These are phyloP conservation scores for Moelleriella libera DNA, from an alignment of 2,329 filamentous ascomycete species.

Conservation along the genomic window DNA sequence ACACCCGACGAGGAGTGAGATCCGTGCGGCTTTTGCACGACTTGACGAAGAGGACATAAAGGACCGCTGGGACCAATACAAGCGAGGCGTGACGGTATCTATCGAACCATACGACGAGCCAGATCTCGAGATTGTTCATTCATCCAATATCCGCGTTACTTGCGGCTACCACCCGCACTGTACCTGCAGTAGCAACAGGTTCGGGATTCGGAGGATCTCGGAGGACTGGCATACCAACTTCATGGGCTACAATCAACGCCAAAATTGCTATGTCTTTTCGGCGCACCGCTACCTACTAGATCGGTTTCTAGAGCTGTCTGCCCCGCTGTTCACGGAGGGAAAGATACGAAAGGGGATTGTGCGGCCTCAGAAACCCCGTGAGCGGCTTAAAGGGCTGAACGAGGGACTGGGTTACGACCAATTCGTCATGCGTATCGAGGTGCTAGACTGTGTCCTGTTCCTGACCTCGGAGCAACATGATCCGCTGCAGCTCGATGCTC, in stretches of 20 bases:
- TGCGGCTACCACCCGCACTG: no score
- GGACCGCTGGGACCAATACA: background rate
- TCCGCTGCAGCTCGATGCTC: background rate
- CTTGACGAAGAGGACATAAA: background rate
- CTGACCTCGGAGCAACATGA: background rate
- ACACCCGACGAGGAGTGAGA: background rate
- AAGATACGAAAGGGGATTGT: background rate
- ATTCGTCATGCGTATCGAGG: conserved; percentile 1
- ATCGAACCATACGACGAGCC: background rate
- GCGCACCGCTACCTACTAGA: conserved; percentile 5
- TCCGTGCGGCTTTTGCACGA: background rate
- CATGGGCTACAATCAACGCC: conserved; percentile 1
- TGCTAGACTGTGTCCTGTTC: conserved; percentile 1
- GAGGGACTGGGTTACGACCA: background rate
- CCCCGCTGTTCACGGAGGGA: background rate
- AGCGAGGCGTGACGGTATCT: background rate
- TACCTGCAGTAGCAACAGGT: no score
- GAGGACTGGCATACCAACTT: conserved; percentile 1
- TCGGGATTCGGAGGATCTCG: background rate
- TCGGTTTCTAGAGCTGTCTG: conserved; percentile 1
- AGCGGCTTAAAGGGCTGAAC: background rate
- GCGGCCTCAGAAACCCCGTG: background rate
- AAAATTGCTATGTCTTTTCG: conserved; percentile 5
- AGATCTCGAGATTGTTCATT: conserved; percentile 1
- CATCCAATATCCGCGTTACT: background rate